These are phyloP conservation scores for Globisporangium orthogonon DNA, from an alignment of 352 stramenopile genomes.

Conservation along the genomic window DNA sequence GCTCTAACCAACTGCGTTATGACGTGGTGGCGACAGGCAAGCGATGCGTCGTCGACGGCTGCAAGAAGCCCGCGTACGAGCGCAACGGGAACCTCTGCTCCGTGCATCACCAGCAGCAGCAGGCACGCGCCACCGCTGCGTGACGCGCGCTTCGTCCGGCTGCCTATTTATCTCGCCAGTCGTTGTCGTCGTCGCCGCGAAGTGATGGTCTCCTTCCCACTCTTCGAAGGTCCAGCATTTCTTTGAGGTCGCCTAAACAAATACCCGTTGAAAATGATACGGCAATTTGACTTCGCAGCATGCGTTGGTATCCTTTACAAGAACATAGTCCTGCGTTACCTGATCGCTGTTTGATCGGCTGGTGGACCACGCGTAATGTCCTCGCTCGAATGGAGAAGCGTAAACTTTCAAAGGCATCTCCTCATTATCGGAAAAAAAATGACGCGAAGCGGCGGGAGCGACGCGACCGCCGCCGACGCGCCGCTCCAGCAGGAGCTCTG, in stretches of 20 bases:
- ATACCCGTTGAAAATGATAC: too few species aligned
- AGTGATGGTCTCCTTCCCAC: neutral
- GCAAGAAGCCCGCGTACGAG: conserved; percentile 44
- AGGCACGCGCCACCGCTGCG: neutral
- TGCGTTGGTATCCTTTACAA: too few species aligned
- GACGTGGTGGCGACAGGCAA: conserved; percentile 23
- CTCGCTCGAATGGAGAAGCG: too few species aligned
- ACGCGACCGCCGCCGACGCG: neutral
- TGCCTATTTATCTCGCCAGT: conserved; percentile 1
- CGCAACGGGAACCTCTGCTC: conserved; percentile 39
- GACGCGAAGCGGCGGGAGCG: conserved; percentile 6
- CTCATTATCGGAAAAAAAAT: conserved; percentile 1
- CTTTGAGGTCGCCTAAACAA: too few species aligned
- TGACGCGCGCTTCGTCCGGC: neutral
- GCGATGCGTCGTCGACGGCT: conserved; percentile 34
- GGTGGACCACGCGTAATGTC: too few species aligned
- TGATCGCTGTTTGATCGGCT: too few species aligned
- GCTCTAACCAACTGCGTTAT: neutral
- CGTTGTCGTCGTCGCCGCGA: neutral
- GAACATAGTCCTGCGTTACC: too few species aligned
- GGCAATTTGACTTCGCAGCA: too few species aligned
- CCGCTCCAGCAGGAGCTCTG: conserved; percentile 34
- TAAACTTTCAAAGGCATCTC: too few species aligned
- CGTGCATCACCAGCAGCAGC: conserved; percentile 20
- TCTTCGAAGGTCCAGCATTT: too few species aligned